phyloP scores from a whole-genome alignment of 1,139 yeast species.

The Candida frijolesensis region DNA sequence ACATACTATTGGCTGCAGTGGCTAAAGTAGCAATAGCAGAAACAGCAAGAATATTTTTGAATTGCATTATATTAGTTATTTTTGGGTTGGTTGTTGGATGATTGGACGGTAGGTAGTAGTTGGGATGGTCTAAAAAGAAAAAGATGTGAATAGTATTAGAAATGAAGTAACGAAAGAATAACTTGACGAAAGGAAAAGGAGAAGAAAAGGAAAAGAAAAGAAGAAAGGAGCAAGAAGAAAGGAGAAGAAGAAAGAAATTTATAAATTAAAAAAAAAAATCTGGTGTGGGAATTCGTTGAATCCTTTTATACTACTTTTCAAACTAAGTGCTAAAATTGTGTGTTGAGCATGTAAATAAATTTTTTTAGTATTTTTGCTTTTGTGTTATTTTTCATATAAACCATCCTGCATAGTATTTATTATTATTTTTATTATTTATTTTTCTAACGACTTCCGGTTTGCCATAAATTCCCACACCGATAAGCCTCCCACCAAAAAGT shows the following conservation, averaged over 20 bases:
- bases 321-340: not conserved
- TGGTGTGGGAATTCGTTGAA: not conserved
- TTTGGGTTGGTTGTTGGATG: not conserved
- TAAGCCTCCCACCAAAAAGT: too few species aligned
- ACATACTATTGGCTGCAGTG: constrained; percentile 55
- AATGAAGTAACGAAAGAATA: constrained; percentile 3
- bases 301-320: not conserved
- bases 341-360: not conserved
- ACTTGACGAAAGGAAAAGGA: constrained; percentile 1
- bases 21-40: constrained; percentile 50
- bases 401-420: not conserved
- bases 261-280: not conserved
- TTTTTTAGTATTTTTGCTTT: not conserved
- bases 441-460: not conserved
- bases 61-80: constrained; percentile 40
- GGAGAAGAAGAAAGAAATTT: not conserved
- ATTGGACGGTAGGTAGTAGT: not conserved
- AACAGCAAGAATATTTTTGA: constrained; percentile 47
- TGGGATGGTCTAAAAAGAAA: too few species aligned
- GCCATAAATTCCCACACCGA: too few species aligned
- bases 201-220: constrained; percentile 3
- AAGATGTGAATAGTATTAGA: constrained; percentile 4
- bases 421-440: not conserved
- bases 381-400: not conserved
- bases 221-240: not conserved